These are phyloP conservation scores for Oryza longistaminata DNA, from an alignment of 176 grass and related monocot genomes.

Conservation along the genomic window DNA sequence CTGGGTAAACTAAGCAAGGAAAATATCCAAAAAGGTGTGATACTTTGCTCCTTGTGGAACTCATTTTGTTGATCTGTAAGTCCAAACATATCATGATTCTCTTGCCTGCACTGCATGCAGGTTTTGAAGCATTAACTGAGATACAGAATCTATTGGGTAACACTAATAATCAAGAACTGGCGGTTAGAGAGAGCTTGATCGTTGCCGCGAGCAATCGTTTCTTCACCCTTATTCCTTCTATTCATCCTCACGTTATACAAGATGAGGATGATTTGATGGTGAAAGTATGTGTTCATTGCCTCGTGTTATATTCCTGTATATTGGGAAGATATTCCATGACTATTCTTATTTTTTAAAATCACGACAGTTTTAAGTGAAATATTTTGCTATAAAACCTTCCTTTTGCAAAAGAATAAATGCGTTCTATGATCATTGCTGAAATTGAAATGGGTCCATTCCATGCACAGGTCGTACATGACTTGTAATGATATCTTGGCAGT, in stretches of 20 bases:
- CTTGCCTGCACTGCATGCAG: conserved; percentile 40
- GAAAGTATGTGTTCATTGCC: conserved; percentile 62
- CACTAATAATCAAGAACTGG: conserved; percentile 48
- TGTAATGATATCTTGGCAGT: not conserved
- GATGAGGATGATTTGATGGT: conserved; percentile 72
- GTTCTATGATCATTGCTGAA: not conserved
- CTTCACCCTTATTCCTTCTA: conserved; percentile 95
- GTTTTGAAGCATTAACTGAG: conserved; percentile 93
- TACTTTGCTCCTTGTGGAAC: conserved; percentile 15
- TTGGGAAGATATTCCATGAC: not conserved
- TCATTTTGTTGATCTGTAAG: not conserved
- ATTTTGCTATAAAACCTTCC: not conserved
- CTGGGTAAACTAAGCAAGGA: conserved; percentile 96
- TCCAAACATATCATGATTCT: conserved; percentile 30
- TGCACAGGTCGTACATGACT: not conserved
- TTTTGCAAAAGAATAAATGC: not conserved
- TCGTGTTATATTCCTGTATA: conserved; percentile 5
- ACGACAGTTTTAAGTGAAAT: not conserved
- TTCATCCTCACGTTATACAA: conserved; percentile 84
- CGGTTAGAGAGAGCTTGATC: conserved; percentile 83
- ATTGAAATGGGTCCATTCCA: not conserved
- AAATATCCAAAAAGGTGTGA: conserved; percentile 86
- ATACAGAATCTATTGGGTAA: conserved; percentile 83
- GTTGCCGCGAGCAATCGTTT: conserved; percentile 88
- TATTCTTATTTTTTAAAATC: conserved; percentile 25